Evolutionary conservation across 805 yeast genomes (phyloP), one percentile per base, ranked within the genome.

Genomic region (Debaryomyces castellii): DNA sequence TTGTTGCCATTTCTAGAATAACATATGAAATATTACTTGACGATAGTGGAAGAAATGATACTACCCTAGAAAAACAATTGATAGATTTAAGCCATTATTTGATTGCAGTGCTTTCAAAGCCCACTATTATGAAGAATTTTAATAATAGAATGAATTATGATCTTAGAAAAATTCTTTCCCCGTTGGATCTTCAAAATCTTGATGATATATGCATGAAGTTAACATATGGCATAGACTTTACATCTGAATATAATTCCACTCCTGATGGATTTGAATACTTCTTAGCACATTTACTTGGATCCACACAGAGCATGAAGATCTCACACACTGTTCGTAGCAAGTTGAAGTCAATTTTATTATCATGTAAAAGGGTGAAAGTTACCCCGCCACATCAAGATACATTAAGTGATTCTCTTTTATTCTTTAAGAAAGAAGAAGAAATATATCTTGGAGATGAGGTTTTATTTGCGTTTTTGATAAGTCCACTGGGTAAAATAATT

Each of bases 61-160:
- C 39, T 5, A 49, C 51, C 2, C 44, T 66, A 20, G 36, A 45
- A 2, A 45, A 80, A 27, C 97, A 92, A 55, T 67, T 92, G 40
- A 85, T 82, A 41, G 74, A 85, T 17, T 56, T 92, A 12, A 84
- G 91, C 66, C 82, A 88, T 40, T 92, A 87, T 60, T 60, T 92
- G 5, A 60, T 92, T n/a, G 82, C 96, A 0, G 86, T 94, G 0
- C 66, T 94, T 33, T 86, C 96, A n/a, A 83, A 85, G 58, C 85
- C 89, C 1, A 87, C 86, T 51, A 81, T 92, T 32, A 71, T 77
- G 8, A 80, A 81, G 51, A 81, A 85, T 28, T 91, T 87, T 60
- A 70, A 74, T 42, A 78, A 80, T 49, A 72, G 95, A 46, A 84
- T 87, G 57, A 89, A 89, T 56, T 89, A 87, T 56, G 98, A 92